A percentile compares a stretch with the other conserved stretches of the same genome.
These are phyloP conservation scores for Iberis pinnata DNA, from an alignment of 345 rosid species.

Conservation along the genomic window DNA sequence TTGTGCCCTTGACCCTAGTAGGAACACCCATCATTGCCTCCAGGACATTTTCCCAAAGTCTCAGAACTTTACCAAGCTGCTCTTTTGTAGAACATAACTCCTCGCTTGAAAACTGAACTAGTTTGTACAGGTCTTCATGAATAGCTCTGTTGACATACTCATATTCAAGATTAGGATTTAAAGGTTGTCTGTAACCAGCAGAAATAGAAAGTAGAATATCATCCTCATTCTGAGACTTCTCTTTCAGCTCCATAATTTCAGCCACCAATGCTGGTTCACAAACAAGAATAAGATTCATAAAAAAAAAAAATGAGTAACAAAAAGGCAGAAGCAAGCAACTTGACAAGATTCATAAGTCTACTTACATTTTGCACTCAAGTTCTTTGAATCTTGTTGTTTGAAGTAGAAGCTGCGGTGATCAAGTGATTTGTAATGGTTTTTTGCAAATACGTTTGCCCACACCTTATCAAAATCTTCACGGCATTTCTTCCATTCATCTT, in stretches of 20 bases:
- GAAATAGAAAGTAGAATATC: conserved; percentile 61
- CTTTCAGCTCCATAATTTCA: conserved; percentile 87
- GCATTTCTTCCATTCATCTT: conserved; percentile 91
- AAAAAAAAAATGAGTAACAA: conserved; percentile 16
- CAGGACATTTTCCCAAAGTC: conserved; percentile 79
- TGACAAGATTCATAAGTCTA: conserved; percentile 14
- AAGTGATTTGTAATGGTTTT: conserved; percentile 90
- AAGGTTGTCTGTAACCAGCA: conserved; percentile 68
- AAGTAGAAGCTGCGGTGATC: conserved; percentile 99
- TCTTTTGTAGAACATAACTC: conserved; percentile 91
- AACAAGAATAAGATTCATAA: conserved; percentile 15
- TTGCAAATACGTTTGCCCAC: conserved; percentile 87
- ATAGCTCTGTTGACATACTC: conserved; percentile 48
- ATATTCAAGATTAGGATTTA: conserved; percentile 54
- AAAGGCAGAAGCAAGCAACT: background rate
- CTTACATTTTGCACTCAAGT: conserved; percentile 89
- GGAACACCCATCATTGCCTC: conserved; percentile 73
- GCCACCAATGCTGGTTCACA: conserved; percentile 60
- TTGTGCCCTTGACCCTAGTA: conserved; percentile 36
- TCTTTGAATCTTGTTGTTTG: conserved; percentile 97
- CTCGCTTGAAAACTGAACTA: conserved; percentile 84
- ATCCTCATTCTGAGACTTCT: conserved; percentile 67
- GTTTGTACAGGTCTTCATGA: conserved; percentile 80
- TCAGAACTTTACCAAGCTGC: conserved; percentile 74
- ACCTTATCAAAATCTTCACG: conserved; percentile 89